Conservation (phyloP, 805 yeast genomes). For the Pichia thaimueangensis region DNA sequence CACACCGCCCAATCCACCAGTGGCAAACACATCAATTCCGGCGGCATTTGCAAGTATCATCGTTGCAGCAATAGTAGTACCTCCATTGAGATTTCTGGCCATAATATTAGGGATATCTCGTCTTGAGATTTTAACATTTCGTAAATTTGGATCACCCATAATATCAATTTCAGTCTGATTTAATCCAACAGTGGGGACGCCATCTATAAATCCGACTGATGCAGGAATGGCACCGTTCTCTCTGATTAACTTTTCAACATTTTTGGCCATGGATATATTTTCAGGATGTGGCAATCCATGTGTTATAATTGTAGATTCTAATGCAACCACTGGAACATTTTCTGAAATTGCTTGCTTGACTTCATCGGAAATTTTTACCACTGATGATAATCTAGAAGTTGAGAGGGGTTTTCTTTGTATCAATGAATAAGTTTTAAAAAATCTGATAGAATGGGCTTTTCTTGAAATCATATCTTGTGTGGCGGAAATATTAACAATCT, state of each 20-base stretch:
- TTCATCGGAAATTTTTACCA: conserved; percentile 33
- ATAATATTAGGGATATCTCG: conserved; percentile 72
- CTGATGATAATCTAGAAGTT: neutral
- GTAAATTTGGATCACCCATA: conserved; percentile 36
- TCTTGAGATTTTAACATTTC: conserved; percentile 62
- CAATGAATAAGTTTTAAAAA: too few species aligned
- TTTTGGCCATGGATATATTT: conserved; percentile 64
- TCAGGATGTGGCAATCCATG: conserved; percentile 85
- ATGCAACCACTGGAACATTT: conserved; percentile 65
- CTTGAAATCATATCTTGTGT: too few species aligned
- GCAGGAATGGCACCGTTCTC: conserved; percentile 72
- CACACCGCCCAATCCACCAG: conserved; percentile 93
- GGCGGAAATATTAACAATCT: too few species aligned
- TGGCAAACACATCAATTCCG: conserved; percentile 80
- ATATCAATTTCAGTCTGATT: conserved; percentile 38
- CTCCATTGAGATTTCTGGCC: conserved; percentile 63
- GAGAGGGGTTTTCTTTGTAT: too few species aligned
- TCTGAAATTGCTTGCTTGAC: conserved; percentile 54
- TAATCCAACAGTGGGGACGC: conserved; percentile 68
- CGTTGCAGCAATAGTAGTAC: conserved; percentile 86
- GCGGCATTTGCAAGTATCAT: conserved; percentile 74
- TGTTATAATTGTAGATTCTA: conserved; percentile 82
- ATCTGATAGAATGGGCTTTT: too few species aligned
- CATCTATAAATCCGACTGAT: conserved; percentile 71
- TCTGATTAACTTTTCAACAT: conserved; percentile 59